Conservation (phyloP, 139 green algal genomes). For the Medakamo hakoo region DNA sequence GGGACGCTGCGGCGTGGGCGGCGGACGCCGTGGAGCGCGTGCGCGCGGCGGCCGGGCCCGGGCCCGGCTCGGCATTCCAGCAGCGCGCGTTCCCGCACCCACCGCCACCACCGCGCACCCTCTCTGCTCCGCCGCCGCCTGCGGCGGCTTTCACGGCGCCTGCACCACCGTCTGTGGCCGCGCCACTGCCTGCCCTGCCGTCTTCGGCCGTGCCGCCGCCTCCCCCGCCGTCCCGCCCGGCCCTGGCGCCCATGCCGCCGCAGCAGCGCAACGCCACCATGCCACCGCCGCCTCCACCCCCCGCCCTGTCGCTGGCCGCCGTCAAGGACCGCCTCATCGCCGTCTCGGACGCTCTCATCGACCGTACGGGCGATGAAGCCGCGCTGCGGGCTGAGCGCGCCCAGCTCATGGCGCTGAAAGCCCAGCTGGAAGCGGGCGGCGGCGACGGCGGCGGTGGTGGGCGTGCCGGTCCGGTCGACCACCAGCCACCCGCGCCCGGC, state of each 20-base stretch:
- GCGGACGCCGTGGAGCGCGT: neutral
- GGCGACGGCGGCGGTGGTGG: neutral
- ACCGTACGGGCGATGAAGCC: neutral
- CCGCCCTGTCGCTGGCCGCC: neutral
- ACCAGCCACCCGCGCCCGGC: neutral
- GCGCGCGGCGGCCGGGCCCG: too few species aligned
- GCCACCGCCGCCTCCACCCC: neutral
- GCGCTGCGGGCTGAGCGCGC: neutral
- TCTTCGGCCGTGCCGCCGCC: too few species aligned
- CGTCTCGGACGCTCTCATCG: neutral
- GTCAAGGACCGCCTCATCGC: neutral
- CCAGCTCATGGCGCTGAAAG: constrained; percentile 15
- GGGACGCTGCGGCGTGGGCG: neutral
- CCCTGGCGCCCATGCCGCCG: neutral
- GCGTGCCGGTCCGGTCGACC: neutral
- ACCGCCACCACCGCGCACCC: too few species aligned
- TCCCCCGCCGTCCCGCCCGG: too few species aligned
- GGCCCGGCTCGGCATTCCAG: too few species aligned
- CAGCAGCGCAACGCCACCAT: neutral
- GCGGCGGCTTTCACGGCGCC: too few species aligned
- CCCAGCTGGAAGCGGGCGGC: neutral
- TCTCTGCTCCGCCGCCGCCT: too few species aligned
- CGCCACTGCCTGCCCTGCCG: too few species aligned
- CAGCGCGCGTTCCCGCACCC: too few species aligned
- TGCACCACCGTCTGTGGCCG: too few species aligned